Percentiles rank a stretch among this genome's conserved stretches.
Conservation (phyloP, 768 basidiomycete genomes). For the Neoboletus brunneissimus region DNA sequence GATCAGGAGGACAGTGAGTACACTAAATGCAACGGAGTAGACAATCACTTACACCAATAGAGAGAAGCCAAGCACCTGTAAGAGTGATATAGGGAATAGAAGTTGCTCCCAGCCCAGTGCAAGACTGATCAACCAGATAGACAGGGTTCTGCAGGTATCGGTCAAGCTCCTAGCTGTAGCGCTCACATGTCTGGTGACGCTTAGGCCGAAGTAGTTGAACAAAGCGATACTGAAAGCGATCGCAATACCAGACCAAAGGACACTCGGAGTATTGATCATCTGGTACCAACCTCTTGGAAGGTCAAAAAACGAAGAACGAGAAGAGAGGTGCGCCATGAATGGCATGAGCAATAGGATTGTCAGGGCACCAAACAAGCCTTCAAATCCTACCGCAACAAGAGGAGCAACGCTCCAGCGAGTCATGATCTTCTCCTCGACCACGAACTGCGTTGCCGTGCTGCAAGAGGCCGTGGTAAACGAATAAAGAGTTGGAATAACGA, state of each 20-base stretch:
- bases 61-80: slow-evolving; percentile 83
- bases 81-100: slow-evolving; percentile 72
- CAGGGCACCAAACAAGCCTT: slow-evolving; percentile 87
- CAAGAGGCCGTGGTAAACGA: slow-evolving; percentile 6
- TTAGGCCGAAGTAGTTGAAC: slow-evolving; percentile 89
- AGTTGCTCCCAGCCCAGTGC: slow-evolving; percentile 89
- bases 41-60: slow-evolving; percentile 75
- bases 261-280: slow-evolving; percentile 73
- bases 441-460: slow-evolving; percentile 89
- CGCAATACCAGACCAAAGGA: slow-evolving; percentile 63
- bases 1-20: slow-evolving; percentile 11
- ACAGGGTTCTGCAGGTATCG: slow-evolving; percentile 92
- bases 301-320: slow-evolving; percentile 77
- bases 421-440: slow-evolving; percentile 97
- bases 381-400: slow-evolving; percentile 89
- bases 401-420: slow-evolving; percentile 81
- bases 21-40: not conserved
- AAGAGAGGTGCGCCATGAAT: slow-evolving; percentile 67
- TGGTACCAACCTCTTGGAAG: slow-evolving; percentile 87
- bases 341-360: slow-evolving; percentile 80
- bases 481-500: not conserved
- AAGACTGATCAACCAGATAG: slow-evolving; percentile 94
- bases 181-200: slow-evolving; percentile 89
- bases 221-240: slow-evolving; percentile 75
- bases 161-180: slow-evolving; percentile 90